These are phyloP conservation scores for Hypomyces rosellus DNA, from an alignment of 2,329 filamentous ascomycete species.

Conservation along the genomic window DNA sequence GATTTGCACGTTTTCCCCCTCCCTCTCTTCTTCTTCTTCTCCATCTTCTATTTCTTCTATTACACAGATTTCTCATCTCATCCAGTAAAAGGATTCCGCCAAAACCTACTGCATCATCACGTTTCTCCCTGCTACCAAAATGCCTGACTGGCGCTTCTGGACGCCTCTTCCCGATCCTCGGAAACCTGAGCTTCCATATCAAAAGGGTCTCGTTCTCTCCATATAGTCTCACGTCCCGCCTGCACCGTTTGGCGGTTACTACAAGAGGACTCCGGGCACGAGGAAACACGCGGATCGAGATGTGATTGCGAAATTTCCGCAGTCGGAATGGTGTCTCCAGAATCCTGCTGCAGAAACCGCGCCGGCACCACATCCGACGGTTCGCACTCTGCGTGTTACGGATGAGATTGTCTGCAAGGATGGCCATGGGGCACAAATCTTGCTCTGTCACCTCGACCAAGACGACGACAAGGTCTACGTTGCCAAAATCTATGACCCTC, in stretches of 20 bases:
- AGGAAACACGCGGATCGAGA: neutral
- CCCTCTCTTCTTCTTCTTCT: too few relatives aligned
- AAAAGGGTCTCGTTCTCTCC: neutral
- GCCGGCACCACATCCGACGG: neutral
- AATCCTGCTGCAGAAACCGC: neutral
- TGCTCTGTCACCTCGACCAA: slow-evolving; percentile 1
- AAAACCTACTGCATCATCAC: too few relatives aligned
- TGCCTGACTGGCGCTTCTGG: too few relatives aligned
- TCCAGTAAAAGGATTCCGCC: too few relatives aligned
- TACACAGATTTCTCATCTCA: too few relatives aligned
- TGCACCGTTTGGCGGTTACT: neutral
- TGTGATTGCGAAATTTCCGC: neutral
- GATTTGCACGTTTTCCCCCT: too few relatives aligned
- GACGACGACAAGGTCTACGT: slow-evolving; percentile 2
- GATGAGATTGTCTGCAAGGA: slow-evolving; percentile 2
- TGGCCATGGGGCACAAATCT: slow-evolving; percentile 8
- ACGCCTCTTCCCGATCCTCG: too few relatives aligned
- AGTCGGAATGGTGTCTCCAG: slow-evolving; percentile 3
- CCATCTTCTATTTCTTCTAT: too few relatives aligned
- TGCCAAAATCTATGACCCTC: slow-evolving; percentile 11
- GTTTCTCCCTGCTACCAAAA: too few relatives aligned
- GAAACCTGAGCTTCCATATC: neutral
- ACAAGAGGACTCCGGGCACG: neutral
- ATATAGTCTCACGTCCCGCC: neutral
- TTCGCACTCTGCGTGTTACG: neutral